Base-by-base conservation (phyloP, 192 early-diverging fungal species). In the Rhizoclosmatium sp. region DNA sequence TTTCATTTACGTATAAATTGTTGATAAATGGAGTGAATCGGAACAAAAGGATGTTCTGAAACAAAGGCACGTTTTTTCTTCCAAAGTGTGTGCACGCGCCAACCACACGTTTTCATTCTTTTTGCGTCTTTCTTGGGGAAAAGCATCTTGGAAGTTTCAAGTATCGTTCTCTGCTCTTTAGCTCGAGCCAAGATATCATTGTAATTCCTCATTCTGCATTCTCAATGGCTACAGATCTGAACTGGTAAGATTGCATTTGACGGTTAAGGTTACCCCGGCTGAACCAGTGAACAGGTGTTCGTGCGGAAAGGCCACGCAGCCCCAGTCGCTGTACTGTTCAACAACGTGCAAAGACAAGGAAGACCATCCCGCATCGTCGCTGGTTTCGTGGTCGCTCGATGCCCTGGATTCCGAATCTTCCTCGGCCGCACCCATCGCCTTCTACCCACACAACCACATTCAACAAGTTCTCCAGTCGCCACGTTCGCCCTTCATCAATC, bases 361-460 rank as follows among this genome's bases (percentile, higher is more conserved):
- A 49, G 16, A 23, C 47, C 21, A 58, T 45, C 47, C 42, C 4
- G 42, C 67, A 47, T 5, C 23, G 10, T 47, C 46, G 10, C 23
- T 56, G 1, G n/a, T 19, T 16, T 31, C 1, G 14, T 71, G 69
- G 69, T 71, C 69, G 1, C 69, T 71, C 14, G 69, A 71, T 39
- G n/a, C 7, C 14, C 21, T 45, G 7, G 39, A 9, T 21, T 10
- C 16, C 31, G 46, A 68, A 7, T 21, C 41, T 23, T 12, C 14
- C 62, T 21, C 14, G 14, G 45, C 39, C 47, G 47, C 19, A n/a
- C 69, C 69, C 14, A 71, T 71, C 23, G 69, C 69, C 7, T 71
- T 71, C 40, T 71, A 56, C 51, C 69, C 69, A 7, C 51, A 71
- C 69, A 71, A 71, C 51, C 69, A 71, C 51, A 5, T 71, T 16